Conservation (phyloP, 2,329 filamentous ascomycete genomes). For the Claviceps sp. region DNA sequence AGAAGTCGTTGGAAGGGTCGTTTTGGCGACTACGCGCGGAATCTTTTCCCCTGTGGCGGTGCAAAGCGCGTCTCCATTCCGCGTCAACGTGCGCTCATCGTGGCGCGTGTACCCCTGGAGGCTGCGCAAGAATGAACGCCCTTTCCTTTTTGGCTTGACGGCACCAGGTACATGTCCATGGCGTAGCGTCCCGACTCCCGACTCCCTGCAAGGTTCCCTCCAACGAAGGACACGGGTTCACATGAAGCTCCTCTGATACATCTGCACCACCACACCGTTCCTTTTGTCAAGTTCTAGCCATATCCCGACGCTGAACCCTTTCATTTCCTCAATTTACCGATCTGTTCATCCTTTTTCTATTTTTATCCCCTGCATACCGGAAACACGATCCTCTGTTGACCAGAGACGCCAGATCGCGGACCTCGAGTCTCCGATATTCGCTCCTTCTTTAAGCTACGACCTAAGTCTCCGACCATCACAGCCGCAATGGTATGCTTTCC, state of each 20-base stretch:
- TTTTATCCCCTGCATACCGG: no score
- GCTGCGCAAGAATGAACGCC: not conserved
- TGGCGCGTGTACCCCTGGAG: not conserved
- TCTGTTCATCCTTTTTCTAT: no score
- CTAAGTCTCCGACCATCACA: no score
- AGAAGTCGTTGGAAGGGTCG: not conserved
- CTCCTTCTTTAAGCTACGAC: no score
- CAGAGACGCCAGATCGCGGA: no score
- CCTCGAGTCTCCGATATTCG: no score
- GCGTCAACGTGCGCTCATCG: not conserved
- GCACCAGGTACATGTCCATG: slow-evolving; percentile 17
- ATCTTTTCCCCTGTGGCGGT: not conserved
- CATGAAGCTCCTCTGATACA: not conserved
- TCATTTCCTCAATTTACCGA: no score
- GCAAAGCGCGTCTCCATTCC: not conserved
- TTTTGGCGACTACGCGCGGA: no score
- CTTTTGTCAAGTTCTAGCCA: no score
- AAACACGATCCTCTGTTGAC: no score
- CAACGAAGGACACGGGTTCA: slow-evolving; percentile 1
- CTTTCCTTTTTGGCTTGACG: no score
- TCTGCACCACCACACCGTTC: not conserved
- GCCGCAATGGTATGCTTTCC: not conserved
- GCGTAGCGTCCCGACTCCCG: not conserved
- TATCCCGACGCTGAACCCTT: no score
- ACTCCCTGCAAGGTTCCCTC: not conserved